A percentile compares a stretch with the other conserved stretches of the same genome.
These are phyloP conservation scores for Maudiozyma turicensis DNA, from an alignment of 805 yeast species.

Conservation along the genomic window DNA sequence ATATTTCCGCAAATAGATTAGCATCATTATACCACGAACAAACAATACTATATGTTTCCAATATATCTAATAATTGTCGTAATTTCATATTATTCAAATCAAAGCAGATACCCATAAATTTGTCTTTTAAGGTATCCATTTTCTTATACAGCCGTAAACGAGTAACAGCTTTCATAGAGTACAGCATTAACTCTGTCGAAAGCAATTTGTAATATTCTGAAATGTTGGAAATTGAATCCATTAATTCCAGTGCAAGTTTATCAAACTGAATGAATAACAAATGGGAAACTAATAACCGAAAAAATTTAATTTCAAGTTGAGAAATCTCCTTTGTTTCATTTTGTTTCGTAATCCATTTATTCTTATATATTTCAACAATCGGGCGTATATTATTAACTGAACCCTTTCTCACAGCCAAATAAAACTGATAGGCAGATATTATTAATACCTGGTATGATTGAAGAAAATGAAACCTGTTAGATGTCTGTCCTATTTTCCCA, in stretches of 20 bases:
- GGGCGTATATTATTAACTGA: slow-evolving; percentile 25
- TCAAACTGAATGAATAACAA: slow-evolving; percentile 20
- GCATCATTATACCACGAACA: slow-evolving; percentile 10
- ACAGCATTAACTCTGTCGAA: slow-evolving; percentile 4
- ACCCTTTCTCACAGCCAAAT: slow-evolving; percentile 27
- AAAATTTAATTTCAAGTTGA: slow-evolving; percentile 17
- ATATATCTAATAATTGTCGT: slow-evolving; percentile 8
- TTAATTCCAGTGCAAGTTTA: slow-evolving; percentile 12
- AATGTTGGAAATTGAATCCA: slow-evolving; percentile 1
- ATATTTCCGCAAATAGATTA: slow-evolving; percentile 11
- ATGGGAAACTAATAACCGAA: slow-evolving; percentile 17
- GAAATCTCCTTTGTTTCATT: slow-evolving; percentile 6
- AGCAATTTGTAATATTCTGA: slow-evolving; percentile 7
- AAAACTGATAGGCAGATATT: slow-evolving; percentile 27
- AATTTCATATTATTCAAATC: slow-evolving; percentile 5
- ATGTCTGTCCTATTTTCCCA: neutral
- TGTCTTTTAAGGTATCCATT: neutral
- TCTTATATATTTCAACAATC: slow-evolving; percentile 25
- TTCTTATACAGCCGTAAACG: slow-evolving; percentile 7
- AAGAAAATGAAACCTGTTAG: slow-evolving; percentile 16
- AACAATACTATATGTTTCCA: slow-evolving; percentile 5
- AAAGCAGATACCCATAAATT: neutral
- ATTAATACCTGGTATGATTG: slow-evolving; percentile 25
- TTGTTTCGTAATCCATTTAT: slow-evolving; percentile 22
- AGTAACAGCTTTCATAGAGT: slow-evolving; percentile 9